phyloP scores from a whole-genome alignment of 352 stramenopile species.

The Elongisporangium undulatum region DNA sequence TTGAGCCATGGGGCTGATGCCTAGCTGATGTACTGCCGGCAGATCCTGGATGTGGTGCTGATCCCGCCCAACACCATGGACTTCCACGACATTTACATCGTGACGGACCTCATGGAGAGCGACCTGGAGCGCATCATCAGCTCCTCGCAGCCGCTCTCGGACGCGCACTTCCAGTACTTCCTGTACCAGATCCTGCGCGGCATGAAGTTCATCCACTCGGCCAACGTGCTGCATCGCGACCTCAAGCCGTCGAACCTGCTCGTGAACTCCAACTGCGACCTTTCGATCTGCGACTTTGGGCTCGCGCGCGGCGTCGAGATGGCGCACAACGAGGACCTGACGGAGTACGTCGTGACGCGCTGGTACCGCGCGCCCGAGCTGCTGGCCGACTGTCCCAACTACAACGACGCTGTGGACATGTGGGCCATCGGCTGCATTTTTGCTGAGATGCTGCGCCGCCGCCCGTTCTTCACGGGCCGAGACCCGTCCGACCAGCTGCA shows the following conservation, averaged over 20 bases:
- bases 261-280: constrained; percentile 88
- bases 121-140: constrained; percentile 91
- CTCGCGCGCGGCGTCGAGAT: constrained; percentile 88
- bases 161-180: constrained; percentile 89
- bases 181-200: constrained; percentile 91
- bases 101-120: constrained; percentile 91
- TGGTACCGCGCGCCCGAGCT: constrained; percentile 96
- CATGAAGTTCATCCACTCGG: constrained; percentile 98
- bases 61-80: constrained; percentile 82
- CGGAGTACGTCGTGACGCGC: constrained; percentile 92
- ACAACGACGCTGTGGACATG: constrained; percentile 95
- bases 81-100: constrained; percentile 90
- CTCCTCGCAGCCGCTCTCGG: constrained; percentile 78
- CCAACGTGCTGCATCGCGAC: constrained; percentile 90
- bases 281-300: constrained; percentile 92
- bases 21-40: neutral
- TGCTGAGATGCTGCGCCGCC: constrained; percentile 96
- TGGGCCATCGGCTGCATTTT: constrained; percentile 99
- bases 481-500: constrained; percentile 83
- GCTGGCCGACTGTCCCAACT: constrained; percentile 92
- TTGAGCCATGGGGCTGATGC: neutral
- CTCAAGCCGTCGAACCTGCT: constrained; percentile 89
- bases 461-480: constrained; percentile 85
- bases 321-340: constrained; percentile 71
- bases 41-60: constrained; percentile 82